Base-by-base conservation (phyloP, 257 asterid species). In the Penstemon eatonii region DNA sequence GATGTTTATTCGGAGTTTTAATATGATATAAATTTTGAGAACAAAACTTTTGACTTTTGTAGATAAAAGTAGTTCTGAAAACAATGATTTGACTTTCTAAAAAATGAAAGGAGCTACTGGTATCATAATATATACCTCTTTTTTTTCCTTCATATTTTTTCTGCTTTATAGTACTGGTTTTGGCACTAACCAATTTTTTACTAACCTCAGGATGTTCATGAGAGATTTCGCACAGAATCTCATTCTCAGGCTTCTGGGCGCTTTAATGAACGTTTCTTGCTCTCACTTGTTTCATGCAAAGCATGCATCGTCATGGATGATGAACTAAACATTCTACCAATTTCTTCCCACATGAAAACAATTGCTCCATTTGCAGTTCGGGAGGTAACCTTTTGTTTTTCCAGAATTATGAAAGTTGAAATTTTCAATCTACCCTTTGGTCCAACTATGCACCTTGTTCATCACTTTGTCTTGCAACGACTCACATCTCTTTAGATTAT, bases 271-370 rank as follows among this genome's bases (percentile, higher is more conserved):
- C 96, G 99, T 0, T 94, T 91, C 84, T 82, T 94, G 76, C 95
- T 91, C 63, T 94, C 99, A 10, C 84, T 94, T 74, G 95, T 95
- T 45, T 86, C 96, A 45, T 91, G 97, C 87, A 87, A 81, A 83
- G 75, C 97, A 70, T 94, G 96, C 69, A 74, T 91, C n/a, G 95
- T 87, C 72, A 89, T 94, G 99, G 99, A 94, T 72, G 97, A 94
- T 63, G 99, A 94, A 70, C 76, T 94, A 43, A 89, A 94, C 75
- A 86, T 94, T 73, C 79, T 94, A 55, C 99, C 99, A 39, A 86
- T 94, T 68, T 94, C 97, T 68, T 91, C 99, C n/a, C 99, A 91
- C 62, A 84, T 87, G 90, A 94, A 83, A 80, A 75, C 89, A 67
- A 77, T 94, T 71, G 68, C 85, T 53, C 84, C 80, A 11, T 59